These are phyloP conservation scores for Xylariaceae sp. DNA, from an alignment of 2,329 filamentous ascomycete genomes.

Conservation along the genomic window DNA sequence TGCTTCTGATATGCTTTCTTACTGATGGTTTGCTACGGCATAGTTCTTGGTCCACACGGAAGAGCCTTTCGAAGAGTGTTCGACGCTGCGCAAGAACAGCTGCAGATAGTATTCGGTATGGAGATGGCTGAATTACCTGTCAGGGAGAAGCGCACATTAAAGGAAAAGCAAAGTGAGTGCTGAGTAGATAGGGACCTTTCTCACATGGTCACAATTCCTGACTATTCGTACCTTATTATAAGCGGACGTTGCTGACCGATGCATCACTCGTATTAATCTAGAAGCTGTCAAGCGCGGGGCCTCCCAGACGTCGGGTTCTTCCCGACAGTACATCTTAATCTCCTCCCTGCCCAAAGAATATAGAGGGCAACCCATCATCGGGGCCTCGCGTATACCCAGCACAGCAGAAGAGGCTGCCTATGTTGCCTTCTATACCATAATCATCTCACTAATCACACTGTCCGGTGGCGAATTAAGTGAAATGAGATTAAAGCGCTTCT, in stretches of 20 bases:
- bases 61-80: constrained; percentile 76
- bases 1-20: neutral
- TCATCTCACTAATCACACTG: constrained; percentile 73
- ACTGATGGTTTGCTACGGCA: neutral
- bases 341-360: constrained; percentile 67
- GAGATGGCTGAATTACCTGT: constrained; percentile 77
- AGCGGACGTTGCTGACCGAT: constrained; percentile 34
- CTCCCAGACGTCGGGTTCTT: constrained; percentile 50
- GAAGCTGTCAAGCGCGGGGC: constrained; percentile 38
- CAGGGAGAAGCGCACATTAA: constrained; percentile 75
- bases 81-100: constrained; percentile 65
- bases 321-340: constrained; percentile 72
- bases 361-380: constrained; percentile 61
- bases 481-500: constrained; percentile 70
- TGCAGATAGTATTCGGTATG: constrained; percentile 82
- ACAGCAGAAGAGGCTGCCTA: constrained; percentile 71
- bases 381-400: constrained; percentile 63
- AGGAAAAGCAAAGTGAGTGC: constrained; percentile 64
- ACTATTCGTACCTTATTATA: neutral
- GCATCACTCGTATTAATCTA: constrained; percentile 18
- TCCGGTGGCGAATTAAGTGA: constrained; percentile 71
- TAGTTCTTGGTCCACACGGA: constrained; percentile 67
- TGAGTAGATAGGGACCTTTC: neutral
- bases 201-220: neutral
- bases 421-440: constrained; percentile 71